Percentiles rank a stretch among this genome's conserved stretches.
Conservation (phyloP, 306 rosid genomes). For the Fagus sylvatica region DNA sequence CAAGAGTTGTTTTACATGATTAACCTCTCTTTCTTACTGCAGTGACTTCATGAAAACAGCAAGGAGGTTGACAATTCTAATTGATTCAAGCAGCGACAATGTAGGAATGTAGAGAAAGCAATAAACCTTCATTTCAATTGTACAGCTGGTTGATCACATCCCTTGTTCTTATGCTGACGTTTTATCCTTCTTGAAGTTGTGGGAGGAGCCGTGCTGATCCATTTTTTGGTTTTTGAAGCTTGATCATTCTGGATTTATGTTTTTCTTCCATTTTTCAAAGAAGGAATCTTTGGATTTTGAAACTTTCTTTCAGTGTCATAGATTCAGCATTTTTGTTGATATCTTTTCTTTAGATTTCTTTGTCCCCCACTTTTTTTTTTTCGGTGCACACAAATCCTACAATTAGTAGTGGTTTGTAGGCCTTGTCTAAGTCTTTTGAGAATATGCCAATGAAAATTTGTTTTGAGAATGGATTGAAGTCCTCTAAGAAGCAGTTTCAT, state of each 20-base stretch:
- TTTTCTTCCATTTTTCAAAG: slow-evolving; percentile 25
- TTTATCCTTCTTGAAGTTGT: slow-evolving; percentile 12
- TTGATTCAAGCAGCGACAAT: slow-evolving; percentile 73
- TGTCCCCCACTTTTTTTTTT: background rate
- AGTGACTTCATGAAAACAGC: slow-evolving; percentile 75
- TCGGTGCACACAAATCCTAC: slow-evolving; percentile 14
- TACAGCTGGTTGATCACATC: slow-evolving; percentile 52
- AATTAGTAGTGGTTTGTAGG: slow-evolving; percentile 3
- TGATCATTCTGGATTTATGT: slow-evolving; percentile 1
- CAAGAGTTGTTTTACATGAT: slow-evolving; percentile 1
- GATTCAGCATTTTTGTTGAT: slow-evolving; percentile 23
- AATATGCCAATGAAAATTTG: background rate
- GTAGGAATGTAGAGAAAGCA: slow-evolving; percentile 51
- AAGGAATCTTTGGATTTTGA: slow-evolving; percentile 26
- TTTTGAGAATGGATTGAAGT: background rate
- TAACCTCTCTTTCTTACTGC: slow-evolving; percentile 32
- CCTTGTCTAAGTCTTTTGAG: background rate
- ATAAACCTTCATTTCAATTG: slow-evolving; percentile 41
- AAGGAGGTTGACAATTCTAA: slow-evolving; percentile 76
- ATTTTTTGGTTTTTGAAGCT: slow-evolving; percentile 26
- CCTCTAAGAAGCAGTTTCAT: slow-evolving; percentile 3
- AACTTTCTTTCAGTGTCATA: slow-evolving; percentile 21
- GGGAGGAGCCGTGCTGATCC: slow-evolving; percentile 36
- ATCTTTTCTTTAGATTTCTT: slow-evolving; percentile 12
- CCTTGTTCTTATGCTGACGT: slow-evolving; percentile 40